Evolutionary conservation across 768 basidiomycete genomes (phyloP), one percentile per base, ranked within the genome.

Genomic region (Serendipita indica): DNA sequence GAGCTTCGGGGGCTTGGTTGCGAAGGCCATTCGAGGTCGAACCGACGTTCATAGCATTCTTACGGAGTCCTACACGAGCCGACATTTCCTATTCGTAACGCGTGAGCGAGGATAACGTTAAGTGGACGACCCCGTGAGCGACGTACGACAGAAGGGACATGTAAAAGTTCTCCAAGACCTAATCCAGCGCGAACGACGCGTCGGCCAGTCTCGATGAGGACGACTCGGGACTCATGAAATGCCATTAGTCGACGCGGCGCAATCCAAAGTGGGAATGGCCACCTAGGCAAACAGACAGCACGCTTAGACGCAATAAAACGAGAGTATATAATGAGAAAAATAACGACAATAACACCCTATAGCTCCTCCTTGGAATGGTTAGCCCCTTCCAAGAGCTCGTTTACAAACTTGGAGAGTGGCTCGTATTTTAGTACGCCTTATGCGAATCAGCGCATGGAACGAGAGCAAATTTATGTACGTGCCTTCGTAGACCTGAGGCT

Each of bases 141-240:
- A 77, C 87, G 61, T 64, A 92, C 89, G 52, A 90, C 72, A 7
- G 80, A 70, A n/a, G 90, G 89, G 1, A 77, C 76, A 63, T 77
- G 83, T 43, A 94, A 73, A 13, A 92, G 79, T 57, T 93, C 91
- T 60, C 82, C 75, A 1, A 93, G 75, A 30, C 91, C 90, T 25
- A 87, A 72, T 6, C 86, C 85, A 41, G 85, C 89, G 35, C 85
- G 79, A 52, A 92, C 71, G 45, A 74, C 68, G 2, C 84, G 83
- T 57, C 83, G 74, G 57, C 81, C 77, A 12, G 83, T 84, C 70
- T 92, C 91, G 67, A 94, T 79, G 69, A 92, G 74, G 61, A 91
- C 77, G 41, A 90, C 77, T 57, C 79, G 83, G 52, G 86, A 79
- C 70, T 92, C 89, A 68, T 89, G 86, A 69, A 89, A 83, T 35